A percentile compares a stretch with the other conserved stretches of the same genome.
Conservation (phyloP, 2,329 filamentous ascomycete species). For the Pestalotiopsis sp. region DNA sequence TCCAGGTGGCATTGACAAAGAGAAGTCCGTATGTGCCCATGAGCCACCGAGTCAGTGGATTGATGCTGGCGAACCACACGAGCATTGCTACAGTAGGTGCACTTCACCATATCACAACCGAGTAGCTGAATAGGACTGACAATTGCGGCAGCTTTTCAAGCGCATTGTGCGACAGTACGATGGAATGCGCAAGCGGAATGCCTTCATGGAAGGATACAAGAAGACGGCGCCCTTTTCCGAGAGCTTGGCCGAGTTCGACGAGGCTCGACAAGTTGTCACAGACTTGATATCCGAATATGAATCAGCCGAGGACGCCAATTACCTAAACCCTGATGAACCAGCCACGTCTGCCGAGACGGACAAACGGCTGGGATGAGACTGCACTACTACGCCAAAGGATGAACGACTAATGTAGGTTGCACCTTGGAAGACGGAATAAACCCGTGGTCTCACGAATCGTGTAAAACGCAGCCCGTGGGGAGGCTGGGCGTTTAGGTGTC, state of each 20-base stretch:
- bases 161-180: constrained; percentile 92
- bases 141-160: constrained; percentile 72
- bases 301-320: constrained; percentile 88
- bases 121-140: neutral
- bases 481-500: neutral
- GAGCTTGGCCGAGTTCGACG: constrained; percentile 91
- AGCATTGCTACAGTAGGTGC: constrained; percentile 81
- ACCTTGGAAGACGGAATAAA: neutral
- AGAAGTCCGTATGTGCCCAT: constrained; percentile 95
- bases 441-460: neutral
- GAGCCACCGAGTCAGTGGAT: constrained; percentile 89
- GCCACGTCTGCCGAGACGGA: constrained; percentile 56
- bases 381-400: neutral
- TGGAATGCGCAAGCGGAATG: constrained; percentile 91
- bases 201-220: constrained; percentile 95
- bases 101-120: neutral
- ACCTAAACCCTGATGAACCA: constrained; percentile 75
- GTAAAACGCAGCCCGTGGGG: neutral
- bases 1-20: constrained; percentile 95
- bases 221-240: constrained; percentile 93
- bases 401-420: neutral
- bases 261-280: constrained; percentile 86
- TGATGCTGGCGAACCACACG: constrained; percentile 98
- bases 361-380: constrained; percentile 44
- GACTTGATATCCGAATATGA: constrained; percentile 95